Percentiles rank a stretch among this genome's conserved stretches.
phyloP scores from a whole-genome alignment of 768 basidiomycete species.

The Pleurotus eryngii region DNA sequence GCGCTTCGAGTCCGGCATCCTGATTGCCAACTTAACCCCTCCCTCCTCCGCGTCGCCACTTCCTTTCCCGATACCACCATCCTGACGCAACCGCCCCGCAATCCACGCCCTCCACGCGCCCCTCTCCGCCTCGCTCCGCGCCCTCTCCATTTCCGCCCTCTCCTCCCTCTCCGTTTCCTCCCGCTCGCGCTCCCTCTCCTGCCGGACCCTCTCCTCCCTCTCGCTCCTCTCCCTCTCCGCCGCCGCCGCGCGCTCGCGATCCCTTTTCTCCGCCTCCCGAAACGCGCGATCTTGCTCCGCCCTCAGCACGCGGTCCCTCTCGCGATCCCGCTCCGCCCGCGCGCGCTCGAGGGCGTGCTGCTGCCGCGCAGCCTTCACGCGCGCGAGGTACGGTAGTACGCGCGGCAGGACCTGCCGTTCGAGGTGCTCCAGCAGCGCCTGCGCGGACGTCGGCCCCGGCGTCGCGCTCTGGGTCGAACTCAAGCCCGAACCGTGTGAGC shows the following conservation, averaged over 20 bases:
- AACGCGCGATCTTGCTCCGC: slow-evolving; percentile 85
- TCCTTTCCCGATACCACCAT: too few species aligned
- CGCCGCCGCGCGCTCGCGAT: slow-evolving; percentile 14
- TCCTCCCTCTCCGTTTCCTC: slow-evolving; percentile 20
- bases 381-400: slow-evolving; percentile 68
- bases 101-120: slow-evolving; percentile 62
- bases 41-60: slow-evolving; percentile 17
- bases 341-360: slow-evolving; percentile 49
- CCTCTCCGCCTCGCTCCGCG: slow-evolving; percentile 26
- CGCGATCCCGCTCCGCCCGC: slow-evolving; percentile 49
- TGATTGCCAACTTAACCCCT: slow-evolving; percentile 44
- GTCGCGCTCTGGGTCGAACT: too few species aligned
- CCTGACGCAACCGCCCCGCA: too few species aligned
- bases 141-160: slow-evolving; percentile 30
- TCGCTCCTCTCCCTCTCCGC: slow-evolving; percentile 30
- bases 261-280: slow-evolving; percentile 20
- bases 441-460: slow-evolving; percentile 56
- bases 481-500: slow-evolving; percentile 67
- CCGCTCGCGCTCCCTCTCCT: slow-evolving; percentile 15
- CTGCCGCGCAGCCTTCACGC: slow-evolving; percentile 42
- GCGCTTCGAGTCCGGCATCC: slow-evolving; percentile 55
- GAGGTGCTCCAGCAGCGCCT: slow-evolving; percentile 64
- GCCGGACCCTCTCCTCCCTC: slow-evolving; percentile 21
- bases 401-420: slow-evolving; percentile 75
- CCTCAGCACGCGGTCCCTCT: slow-evolving; percentile 19